Conservation (phyloP, 148 eudicot genomes). For the Oxyria digyna region DNA sequence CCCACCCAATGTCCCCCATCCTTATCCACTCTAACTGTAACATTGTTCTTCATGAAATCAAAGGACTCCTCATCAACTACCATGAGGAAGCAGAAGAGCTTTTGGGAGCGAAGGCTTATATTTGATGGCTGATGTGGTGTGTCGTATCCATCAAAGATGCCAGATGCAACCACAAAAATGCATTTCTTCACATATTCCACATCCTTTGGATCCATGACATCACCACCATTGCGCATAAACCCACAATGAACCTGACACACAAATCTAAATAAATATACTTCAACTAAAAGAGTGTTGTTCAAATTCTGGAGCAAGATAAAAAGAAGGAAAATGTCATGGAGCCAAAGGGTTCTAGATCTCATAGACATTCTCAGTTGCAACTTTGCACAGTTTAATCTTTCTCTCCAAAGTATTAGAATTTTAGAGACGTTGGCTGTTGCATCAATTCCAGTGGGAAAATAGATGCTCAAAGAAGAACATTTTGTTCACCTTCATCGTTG, state of each 20-base stretch:
- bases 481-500: slow-evolving; percentile 56
- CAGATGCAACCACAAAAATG: slow-evolving; percentile 87
- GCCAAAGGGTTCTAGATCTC: neutral
- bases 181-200: slow-evolving; percentile 71
- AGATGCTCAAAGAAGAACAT: neutral
- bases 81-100: slow-evolving; percentile 91
- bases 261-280: neutral
- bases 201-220: slow-evolving; percentile 70
- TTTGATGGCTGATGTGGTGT: slow-evolving; percentile 90
- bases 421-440: neutral
- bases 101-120: slow-evolving; percentile 57
- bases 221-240: slow-evolving; percentile 77
- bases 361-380: neutral
- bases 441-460: neutral
- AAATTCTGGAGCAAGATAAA: neutral
- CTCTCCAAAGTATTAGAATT: neutral
- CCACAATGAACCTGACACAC: slow-evolving; percentile 86
- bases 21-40: slow-evolving; percentile 51
- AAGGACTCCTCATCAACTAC: slow-evolving; percentile 82
- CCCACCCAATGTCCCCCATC: slow-evolving; percentile 93
- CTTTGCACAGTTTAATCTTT: neutral
- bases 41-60: slow-evolving; percentile 66
- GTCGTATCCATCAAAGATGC: slow-evolving; percentile 96
- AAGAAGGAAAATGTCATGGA: neutral
- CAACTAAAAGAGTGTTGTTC: neutral